Evolutionary conservation across 805 yeast species (phyloP), one percentile per base, ranked within the genome.

Genomic region (Kodamaea leandrae): DNA sequence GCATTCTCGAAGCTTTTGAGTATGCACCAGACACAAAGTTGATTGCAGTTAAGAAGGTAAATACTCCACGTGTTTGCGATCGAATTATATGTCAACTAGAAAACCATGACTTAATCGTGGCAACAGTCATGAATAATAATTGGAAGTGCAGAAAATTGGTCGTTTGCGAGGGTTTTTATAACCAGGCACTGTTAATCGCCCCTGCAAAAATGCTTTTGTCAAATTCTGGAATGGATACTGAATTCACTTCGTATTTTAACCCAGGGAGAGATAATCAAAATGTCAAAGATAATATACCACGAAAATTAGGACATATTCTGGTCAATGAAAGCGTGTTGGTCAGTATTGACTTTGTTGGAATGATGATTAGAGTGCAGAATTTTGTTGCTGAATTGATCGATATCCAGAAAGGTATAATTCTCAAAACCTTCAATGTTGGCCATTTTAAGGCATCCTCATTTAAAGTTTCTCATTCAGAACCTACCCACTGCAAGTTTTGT

Each of bases 401-500:
- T 64, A 80, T 83, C 26, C 89, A 82, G 55, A 80, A 90, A 0
- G 96, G 96, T 5, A 78, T 81, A 0, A 61, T 85, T 27, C 65
- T 88, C 39, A 78, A 78, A 47, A 74, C 69, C 30, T 75, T 86
- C 50, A 62, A 70, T 20, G 76, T 88, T 34, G 86, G 83, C 0
- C 74, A 74, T 26, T 82, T 79, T 64, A 78, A 78, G 49, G 75
- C 77, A 2, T 75, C 75, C 2, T 57, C 83, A 0, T 74, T 88
- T 46, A 67, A 72, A 42, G 93, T 85, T 1, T 78, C 86, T 47
- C 95, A 88, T 56, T 82, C 85, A 32, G 88, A 83, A 50, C 95
- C 95, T 4, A 80, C 88, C 1, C 96, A 88, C 63, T 88, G 96
- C 63, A 74, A 84, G 34, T 88, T 88, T 61, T 88, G 96, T 67